Evolutionary conservation across 2,329 filamentous ascomycete genomes (phyloP), one percentile per base, ranked within the genome.

Genomic region (Karstenula rhodostoma): DNA sequence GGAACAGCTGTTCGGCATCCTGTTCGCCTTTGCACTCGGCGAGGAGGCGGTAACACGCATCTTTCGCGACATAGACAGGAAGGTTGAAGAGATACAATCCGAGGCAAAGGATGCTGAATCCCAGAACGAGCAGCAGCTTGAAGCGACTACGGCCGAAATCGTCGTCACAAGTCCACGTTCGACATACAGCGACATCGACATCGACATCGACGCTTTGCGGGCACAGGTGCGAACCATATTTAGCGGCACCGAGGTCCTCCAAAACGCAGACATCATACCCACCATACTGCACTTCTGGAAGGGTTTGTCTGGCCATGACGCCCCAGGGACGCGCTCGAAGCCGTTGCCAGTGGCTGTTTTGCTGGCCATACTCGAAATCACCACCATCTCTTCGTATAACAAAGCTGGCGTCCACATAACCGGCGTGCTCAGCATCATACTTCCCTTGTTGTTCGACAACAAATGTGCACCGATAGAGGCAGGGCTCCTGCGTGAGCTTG

Each of bases 1-100:
- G 47, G 91, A 96, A 67, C 90, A 94, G 76, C 84, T 96, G 4
- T 96, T 96, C 78, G 93, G 93, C 29, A 89, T 90, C 68, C 85
- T 97, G 9, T 83, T 97, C 52, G 87, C 91, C 5, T 94, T 96
- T 78, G 89, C 90, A 1, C 79, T 96, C 53, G 90, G 93, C 57
- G 90, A 96, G 74, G 88, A 93, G 72, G 86, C 88, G 47, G 83
- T 94, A 61, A 87, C 90, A 56, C 82, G 86, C 57, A 82, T 95
- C 51, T 95, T 92, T 73, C 77, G 73, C 15, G 69, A 78, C 59
- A 72, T 78, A 17, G 73, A 74, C 52, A 74, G 70, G 43, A 74
- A 64, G n/a, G 51, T 67, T 8, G 71, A 66, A 19, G 56, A 65
- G 19, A 54, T 61, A 1, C 66, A 62, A 22, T 43, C 60, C 23